Percentiles rank a stretch among this genome's conserved stretches.
Evolutionary conservation across 2,329 filamentous ascomycete species (phyloP).

Genomic region (Fusarium sp.): DNA sequence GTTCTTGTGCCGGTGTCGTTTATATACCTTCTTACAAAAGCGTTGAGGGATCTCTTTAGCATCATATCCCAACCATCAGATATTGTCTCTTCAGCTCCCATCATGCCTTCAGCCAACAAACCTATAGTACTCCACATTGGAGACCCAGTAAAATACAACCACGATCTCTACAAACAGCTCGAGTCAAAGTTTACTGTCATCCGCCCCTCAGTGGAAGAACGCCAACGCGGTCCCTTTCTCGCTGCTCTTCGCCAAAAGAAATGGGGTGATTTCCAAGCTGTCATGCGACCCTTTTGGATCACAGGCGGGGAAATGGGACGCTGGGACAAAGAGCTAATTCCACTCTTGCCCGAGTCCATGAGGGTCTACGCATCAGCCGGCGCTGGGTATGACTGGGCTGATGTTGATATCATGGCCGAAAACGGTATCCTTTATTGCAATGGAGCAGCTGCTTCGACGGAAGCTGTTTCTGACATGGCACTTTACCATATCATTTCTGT

Average conservation of each 20-base stretch:
- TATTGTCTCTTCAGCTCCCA: background rate
- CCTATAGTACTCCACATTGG: conserved; percentile 47
- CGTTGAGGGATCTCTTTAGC: fast-evolving
- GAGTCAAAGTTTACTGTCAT: conserved; percentile 45
- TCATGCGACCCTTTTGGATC: conserved; percentile 70
- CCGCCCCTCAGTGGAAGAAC: conserved; percentile 49
- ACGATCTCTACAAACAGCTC: conserved; percentile 44
- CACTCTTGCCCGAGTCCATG: conserved; percentile 60
- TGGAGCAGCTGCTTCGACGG: conserved; percentile 66
- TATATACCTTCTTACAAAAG: background rate
- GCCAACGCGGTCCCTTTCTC: conserved; percentile 50
- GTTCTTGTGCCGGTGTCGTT: background rate
- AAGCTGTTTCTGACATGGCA: conserved; percentile 69
- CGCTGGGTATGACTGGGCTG: conserved; percentile 71
- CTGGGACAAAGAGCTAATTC: conserved; percentile 68
- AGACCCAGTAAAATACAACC: conserved; percentile 46
- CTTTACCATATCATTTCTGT: conserved; percentile 67
- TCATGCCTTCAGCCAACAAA: conserved; percentile 8
- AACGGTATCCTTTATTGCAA: conserved; percentile 68
- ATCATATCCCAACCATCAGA: background rate
- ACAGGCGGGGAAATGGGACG: conserved; percentile 72
- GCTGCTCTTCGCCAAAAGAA: conserved; percentile 48
- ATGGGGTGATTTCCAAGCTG: conserved; percentile 55
- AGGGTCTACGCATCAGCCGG: conserved; percentile 68
- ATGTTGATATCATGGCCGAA: conserved; percentile 53